Base-by-base conservation (phyloP, 192 early-diverging fungal species). In the Pecoramyces ruminantium region DNA sequence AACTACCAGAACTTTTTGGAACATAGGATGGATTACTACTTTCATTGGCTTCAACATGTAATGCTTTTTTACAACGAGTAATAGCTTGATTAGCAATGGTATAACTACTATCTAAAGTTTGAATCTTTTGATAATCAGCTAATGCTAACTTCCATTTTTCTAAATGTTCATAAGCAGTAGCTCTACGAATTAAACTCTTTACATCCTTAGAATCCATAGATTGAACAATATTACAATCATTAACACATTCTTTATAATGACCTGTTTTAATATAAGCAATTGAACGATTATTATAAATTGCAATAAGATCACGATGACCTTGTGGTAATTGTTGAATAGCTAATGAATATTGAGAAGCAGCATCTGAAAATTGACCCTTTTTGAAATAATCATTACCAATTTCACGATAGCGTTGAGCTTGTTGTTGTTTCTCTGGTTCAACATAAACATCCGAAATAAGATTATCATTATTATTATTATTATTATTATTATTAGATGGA, bases 231-330 rank as follows among this genome's bases (percentile, higher is more conserved):
- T 80, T 88, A 84, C 93, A 96, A 81, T 97, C 96, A 17, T 86
- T 83, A 13, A 93, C 82, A 16, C 88, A 91, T 51, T 90, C 91
- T 18, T 85, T 86, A 83, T 96, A 91, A 80, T 96, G 91, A 29
- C 96, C 96, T 15, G 87, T 94, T 86, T 97, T 97, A 29, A 95
- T 84, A 25, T 90, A 85, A 2, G 93, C 88, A 1, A 93, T 89
- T 0, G 96, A 95, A 27, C 95, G 92, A 86, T 97, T 97, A 86
- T 95, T 96, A 86, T 87, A 90, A 25, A 95, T 84, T 14, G 93
- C 78, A 16, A 93, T 87, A 28, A 91, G 83, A 12, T 90, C 79
- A 13, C 89, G 81, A 81, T 98, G 96, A 9, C 78, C 58, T 17
- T 81, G 30, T 0, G 95, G 91, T 3, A 98, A 86, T 34, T 84